A percentile compares a stretch with the other conserved stretches of the same genome.
Conservation (phyloP, 2,329 filamentous ascomycete genomes). For the Ploettnerulaceae sp. region DNA sequence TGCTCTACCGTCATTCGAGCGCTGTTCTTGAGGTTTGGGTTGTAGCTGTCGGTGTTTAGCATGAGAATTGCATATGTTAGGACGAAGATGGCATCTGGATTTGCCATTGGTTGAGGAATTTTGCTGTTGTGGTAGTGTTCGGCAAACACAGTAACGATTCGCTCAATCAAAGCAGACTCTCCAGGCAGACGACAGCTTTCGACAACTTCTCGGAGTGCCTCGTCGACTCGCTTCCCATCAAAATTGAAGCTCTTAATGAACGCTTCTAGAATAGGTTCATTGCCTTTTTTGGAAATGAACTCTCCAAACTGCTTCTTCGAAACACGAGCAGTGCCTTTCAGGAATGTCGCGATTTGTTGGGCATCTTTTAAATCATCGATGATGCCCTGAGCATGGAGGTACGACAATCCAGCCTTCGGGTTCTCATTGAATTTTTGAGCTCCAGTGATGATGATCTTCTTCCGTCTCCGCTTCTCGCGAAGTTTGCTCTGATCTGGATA, state of each 20-base stretch:
- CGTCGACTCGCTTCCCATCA: constrained; percentile 76
- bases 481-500: constrained; percentile 62
- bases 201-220: constrained; percentile 80
- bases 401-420: constrained; percentile 83
- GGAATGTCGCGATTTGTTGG: constrained; percentile 74
- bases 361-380: constrained; percentile 73
- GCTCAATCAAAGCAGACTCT: constrained; percentile 87
- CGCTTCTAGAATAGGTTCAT: constrained; percentile 76
- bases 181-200: constrained; percentile 91
- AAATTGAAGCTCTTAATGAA: constrained; percentile 92
- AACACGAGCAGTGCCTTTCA: constrained; percentile 80
- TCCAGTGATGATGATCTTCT: constrained; percentile 84
- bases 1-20: constrained; percentile 81
- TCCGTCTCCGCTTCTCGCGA: constrained; percentile 68
- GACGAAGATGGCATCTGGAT: constrained; percentile 84
- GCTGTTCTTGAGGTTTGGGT: constrained; percentile 74
- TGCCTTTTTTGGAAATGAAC: constrained; percentile 85
- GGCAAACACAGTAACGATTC: constrained; percentile 82
- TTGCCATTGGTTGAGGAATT: constrained; percentile 68
- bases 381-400: constrained; percentile 78
- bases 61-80: constrained; percentile 96
- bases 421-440: constrained; percentile 92
- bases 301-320: constrained; percentile 91
- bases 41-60: constrained; percentile 95
- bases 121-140: constrained; percentile 74